Evolutionary conservation across 306 rosid species (phyloP), one percentile per base, ranked within the genome.

Genomic region (Dryas drummondii): DNA sequence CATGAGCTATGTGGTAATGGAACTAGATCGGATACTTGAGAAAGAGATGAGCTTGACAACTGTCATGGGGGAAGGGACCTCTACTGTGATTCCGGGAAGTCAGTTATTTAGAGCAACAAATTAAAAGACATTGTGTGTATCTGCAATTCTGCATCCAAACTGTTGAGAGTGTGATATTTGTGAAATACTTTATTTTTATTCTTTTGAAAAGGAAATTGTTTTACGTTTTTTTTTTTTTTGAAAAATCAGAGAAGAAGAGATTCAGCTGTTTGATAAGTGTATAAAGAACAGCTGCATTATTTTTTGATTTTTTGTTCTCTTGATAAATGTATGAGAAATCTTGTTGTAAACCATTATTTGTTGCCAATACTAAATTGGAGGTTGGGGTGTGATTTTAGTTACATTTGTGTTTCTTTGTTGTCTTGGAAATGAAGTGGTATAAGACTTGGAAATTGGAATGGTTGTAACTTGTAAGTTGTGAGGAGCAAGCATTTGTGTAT

Each of bases 41-140:
- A 91, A 87, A 84, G 98, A 93, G 84, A 79, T 72, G 84, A 91
- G 84, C 81, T 84, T 93, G 83, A 93, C 98, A 52, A 87, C 96
- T 67, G 66, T 91, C 62, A 89, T 83, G 97, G 98, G 98, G 54
- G 96, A 89, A 91, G 94, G 88, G 82, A 88, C 94, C 32, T 88
- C 90, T 44, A 81, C 83, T 8, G 97, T 93, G 79, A 76, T 75
- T 14, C 97, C 86, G 73, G 98, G 96, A 80, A 93, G 98, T 61
- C 85, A 87, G 45, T 81, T 93, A 79, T 93, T 93, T 78, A 75
- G 69, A 82, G 79, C 90, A 70, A 63, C 83, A 72, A 80, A 64
- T 67, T 86, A 80, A 68, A 63, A 68, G 46, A 62, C 73, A 57
- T 68, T 78, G 68, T 61, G 71, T 50, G 76, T 69, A 60, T 32